Evolutionary conservation across 2,329 filamentous ascomycete genomes (phyloP).

Genomic region (Dactylellina sp.): DNA sequence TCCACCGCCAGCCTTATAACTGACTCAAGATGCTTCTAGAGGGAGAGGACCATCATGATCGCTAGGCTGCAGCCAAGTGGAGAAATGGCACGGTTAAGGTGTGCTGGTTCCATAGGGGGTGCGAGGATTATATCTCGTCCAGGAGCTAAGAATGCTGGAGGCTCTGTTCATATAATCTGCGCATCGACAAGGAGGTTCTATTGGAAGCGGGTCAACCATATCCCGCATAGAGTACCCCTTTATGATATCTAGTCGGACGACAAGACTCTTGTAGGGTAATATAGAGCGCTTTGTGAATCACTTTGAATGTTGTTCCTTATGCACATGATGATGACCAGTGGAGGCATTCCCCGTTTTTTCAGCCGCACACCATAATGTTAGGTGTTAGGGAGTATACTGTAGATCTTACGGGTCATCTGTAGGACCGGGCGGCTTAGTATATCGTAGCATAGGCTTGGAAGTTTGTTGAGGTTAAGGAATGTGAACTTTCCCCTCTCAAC

Average conservation of each 20-base stretch:
- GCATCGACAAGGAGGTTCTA: neutral
- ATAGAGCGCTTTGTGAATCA: slow-evolving; percentile 17
- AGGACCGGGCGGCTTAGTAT: neutral
- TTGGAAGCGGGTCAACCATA: slow-evolving; percentile 8
- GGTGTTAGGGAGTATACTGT: neutral
- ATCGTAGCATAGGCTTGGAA: neutral
- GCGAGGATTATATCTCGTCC: slow-evolving; percentile 1
- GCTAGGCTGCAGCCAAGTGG: slow-evolving; percentile 45
- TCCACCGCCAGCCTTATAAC: slow-evolving; percentile 39
- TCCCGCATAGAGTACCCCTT: slow-evolving; percentile 18
- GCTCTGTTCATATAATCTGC: slow-evolving; percentile 18
- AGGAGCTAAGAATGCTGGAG: slow-evolving; percentile 7
- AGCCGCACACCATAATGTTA: slow-evolving; percentile 23
- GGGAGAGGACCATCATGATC: slow-evolving; percentile 18
- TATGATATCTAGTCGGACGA: slow-evolving; percentile 1
- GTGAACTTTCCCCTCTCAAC: slow-evolving; percentile 1
- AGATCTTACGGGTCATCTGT: slow-evolving; percentile 27
- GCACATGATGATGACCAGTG: slow-evolving; percentile 3
- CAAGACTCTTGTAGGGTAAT: slow-evolving; percentile 4
- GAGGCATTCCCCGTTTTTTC: neutral
- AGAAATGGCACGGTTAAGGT: slow-evolving; percentile 40
- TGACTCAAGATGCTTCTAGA: slow-evolving; percentile 23
- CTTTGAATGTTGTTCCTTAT: neutral
- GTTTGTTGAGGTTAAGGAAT: slow-evolving; percentile 2
- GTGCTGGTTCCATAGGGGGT: slow-evolving; percentile 27